Evolutionary conservation across 208 protist genomes (phyloP), one percentile per base, ranked within the genome.

Genomic region (Trypanosoma vivax): DNA sequence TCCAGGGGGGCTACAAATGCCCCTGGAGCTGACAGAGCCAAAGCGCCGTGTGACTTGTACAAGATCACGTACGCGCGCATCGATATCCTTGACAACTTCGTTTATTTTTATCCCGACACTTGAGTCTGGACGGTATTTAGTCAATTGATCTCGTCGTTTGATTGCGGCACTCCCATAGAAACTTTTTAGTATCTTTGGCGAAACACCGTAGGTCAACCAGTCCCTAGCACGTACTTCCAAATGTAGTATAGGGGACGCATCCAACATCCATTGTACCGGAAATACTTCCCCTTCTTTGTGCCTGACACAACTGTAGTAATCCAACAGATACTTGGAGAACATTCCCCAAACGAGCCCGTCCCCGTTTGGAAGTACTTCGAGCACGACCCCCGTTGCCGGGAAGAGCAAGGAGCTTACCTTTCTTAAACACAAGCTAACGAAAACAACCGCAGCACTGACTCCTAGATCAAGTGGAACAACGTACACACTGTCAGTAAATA

Each of bases 271-370:
- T 4, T 42, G 50, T 4, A 71, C 51, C 1, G 71, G 74, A 47
- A 83, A 80, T 7, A 40, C 56, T 9, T 62, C 48, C 0, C 16
- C 11, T 24, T 81, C 76, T 10, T 16, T 40, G 2, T 28, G 18
- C 0, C 52, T 60, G 24, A 77, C 72, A 21, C 79, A 74, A 2
- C 66, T 59, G 46, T 84, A 86, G 60, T 93, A 93, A 49, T 83
- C 65, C 42, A 84, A 63, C 2, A 93, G 33, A 49, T 85, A 90
- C 57, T 88, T 72, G 1, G 60, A 59, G 23, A 89, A 18, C 79
- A 87, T 90, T 23, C 76, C 82, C 86, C 86, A 93, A 24, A 90
- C 77, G 34, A 89, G 49, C 16, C 55, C 31, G n/a, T 48, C 16
- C 29, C 51, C 23, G 40, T 25, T 35, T 52, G 60, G 50, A 13